Evolutionary conservation across 1,139 yeast species (phyloP).

Genomic region (Torulaspora globosa): DNA sequence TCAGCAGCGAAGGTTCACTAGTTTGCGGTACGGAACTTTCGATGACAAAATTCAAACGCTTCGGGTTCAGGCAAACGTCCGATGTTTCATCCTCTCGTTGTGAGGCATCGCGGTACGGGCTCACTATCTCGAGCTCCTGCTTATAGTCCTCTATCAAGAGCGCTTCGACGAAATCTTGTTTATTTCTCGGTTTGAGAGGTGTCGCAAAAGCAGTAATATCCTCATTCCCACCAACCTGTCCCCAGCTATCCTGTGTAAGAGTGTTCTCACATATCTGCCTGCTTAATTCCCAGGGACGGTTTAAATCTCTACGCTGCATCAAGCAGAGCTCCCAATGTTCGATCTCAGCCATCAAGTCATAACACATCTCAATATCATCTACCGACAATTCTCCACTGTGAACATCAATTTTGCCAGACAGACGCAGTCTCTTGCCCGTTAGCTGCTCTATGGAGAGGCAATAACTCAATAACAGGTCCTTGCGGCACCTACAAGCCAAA

Average conservation of each 20-base stretch:
- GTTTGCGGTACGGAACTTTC: not conserved
- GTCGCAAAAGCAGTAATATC: not conserved
- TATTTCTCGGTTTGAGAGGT: not conserved
- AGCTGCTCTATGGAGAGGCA: slow-evolving; percentile 13
- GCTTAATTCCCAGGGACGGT: slow-evolving; percentile 19
- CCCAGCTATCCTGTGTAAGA: slow-evolving; percentile 7
- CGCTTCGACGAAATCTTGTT: slow-evolving; percentile 16
- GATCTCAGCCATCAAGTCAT: slow-evolving; percentile 20
- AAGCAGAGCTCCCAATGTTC: slow-evolving; percentile 24
- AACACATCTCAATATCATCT: slow-evolving; percentile 14
- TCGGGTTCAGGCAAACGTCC: not conserved
- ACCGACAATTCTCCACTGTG: slow-evolving; percentile 19
- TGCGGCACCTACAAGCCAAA: slow-evolving; percentile 22
- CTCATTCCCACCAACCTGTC: not conserved
- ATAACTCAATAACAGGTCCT: slow-evolving; percentile 9
- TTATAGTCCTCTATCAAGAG: slow-evolving; percentile 17
- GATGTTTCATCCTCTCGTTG: not conserved
- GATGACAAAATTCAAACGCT: not conserved
- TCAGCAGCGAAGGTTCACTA: not conserved
- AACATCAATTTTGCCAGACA: slow-evolving; percentile 14
- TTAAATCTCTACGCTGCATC: slow-evolving; percentile 10
- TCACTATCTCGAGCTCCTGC: slow-evolving; percentile 23
- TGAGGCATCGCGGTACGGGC: slow-evolving; percentile 16
- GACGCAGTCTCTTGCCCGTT: slow-evolving; percentile 17
- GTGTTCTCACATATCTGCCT: not conserved